A percentile compares a stretch with the other conserved stretches of the same genome.
These are phyloP conservation scores for Boletellus ananas DNA, from an alignment of 768 basidiomycete genomes.

Conservation along the genomic window DNA sequence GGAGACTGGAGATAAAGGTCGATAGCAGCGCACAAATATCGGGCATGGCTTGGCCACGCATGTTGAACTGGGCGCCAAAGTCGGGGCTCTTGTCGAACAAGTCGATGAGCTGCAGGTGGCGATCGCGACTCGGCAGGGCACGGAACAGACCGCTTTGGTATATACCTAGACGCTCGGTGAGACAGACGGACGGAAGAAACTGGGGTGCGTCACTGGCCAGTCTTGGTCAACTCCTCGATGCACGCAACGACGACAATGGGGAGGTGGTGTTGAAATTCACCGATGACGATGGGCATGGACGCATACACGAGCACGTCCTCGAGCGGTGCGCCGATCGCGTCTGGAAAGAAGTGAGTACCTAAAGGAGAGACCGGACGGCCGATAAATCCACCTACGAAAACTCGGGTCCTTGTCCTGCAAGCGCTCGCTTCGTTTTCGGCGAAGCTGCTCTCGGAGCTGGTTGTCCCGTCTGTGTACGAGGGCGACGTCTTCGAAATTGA, in stretches of 20 bases:
- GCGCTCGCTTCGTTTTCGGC: constrained; percentile 15
- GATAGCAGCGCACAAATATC: constrained; percentile 46
- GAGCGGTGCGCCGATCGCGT: constrained; percentile 36
- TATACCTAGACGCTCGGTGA: constrained; percentile 31
- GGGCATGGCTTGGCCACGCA: constrained; percentile 37
- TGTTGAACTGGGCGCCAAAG: constrained; percentile 21
- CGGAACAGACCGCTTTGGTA: constrained; percentile 43
- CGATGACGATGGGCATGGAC: constrained; percentile 31
- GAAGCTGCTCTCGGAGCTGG: constrained; percentile 24
- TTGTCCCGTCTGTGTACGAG: constrained; percentile 14
- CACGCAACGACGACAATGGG: constrained; percentile 39
- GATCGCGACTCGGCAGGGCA: constrained; percentile 38
- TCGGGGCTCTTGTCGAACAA: constrained; percentile 34
- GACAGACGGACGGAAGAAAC: neutral
- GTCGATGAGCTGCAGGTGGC: constrained; percentile 37
- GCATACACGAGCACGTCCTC: constrained; percentile 32
- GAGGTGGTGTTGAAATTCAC: constrained; percentile 36
- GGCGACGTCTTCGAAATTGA: constrained; percentile 23
- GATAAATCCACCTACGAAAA: constrained; percentile 23
- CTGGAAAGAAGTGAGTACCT: constrained; percentile 15
- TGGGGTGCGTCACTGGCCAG: constrained; percentile 25
- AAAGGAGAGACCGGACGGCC: neutral
- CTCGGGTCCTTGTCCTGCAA: constrained; percentile 19
- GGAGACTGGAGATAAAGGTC: constrained; percentile 45
- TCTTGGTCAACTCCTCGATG: constrained; percentile 46